Evolutionary conservation across 2,329 filamentous ascomycete genomes (phyloP).

Genomic region (Aspergillus sp.): DNA sequence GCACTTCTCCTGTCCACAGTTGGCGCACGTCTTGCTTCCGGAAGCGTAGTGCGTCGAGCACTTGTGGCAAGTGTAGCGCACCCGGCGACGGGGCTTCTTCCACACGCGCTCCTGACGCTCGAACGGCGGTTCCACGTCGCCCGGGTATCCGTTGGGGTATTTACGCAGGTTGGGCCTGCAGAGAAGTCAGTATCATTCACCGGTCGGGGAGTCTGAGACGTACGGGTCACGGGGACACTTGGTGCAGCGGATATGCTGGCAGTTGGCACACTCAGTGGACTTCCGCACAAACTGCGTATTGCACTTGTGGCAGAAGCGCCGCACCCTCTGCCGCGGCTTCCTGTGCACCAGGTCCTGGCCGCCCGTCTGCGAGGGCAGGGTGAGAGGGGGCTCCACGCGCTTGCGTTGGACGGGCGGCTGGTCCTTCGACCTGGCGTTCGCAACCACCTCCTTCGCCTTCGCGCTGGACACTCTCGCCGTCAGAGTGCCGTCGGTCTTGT

Average conservation of each 20-base stretch:
- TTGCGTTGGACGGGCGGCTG: constrained; percentile 38
- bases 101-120: constrained; percentile 28
- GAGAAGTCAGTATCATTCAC: constrained; percentile 7
- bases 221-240: constrained; percentile 1
- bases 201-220: neutral
- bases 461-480: constrained; percentile 31
- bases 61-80: constrained; percentile 35
- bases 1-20: constrained; percentile 34
- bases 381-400: constrained; percentile 18
- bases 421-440: constrained; percentile 41
- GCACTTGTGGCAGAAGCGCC: constrained; percentile 70
- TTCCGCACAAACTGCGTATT: constrained; percentile 50
- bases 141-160: constrained; percentile 37
- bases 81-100: constrained; percentile 27
- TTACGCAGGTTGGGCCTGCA: constrained; percentile 32
- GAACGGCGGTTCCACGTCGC: constrained; percentile 30
- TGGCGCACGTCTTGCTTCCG: constrained; percentile 24
- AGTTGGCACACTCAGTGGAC: constrained; percentile 57
- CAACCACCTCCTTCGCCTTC: constrained; percentile 15
- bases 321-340: constrained; percentile 61
- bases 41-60: constrained; percentile 27
- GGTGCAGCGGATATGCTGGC: constrained; percentile 53
- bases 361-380: constrained; percentile 55
- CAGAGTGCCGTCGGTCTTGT: constrained; percentile 40
- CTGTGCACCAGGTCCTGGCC: constrained; percentile 64